Base-by-base conservation (phyloP, 768 basidiomycete species). In the Mycena latifolia region DNA sequence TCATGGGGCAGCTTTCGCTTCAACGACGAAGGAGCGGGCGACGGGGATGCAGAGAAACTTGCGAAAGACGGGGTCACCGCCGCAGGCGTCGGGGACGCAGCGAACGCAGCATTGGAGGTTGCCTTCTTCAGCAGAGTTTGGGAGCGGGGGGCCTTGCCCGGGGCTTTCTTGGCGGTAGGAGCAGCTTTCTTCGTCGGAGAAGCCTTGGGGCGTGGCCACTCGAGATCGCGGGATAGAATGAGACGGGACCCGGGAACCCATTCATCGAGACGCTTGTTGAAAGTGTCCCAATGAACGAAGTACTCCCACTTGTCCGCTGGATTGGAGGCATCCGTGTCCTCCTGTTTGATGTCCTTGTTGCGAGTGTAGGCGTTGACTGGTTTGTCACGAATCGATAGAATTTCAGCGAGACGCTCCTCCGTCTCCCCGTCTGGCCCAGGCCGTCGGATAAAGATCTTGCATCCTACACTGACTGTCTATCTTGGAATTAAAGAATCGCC, bases 211-310 rank as follows among this genome's bases (percentile, higher is more conserved):
- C 94, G 93, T 3, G 98, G 97, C 95, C 94, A 97, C 78, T 99
- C 96, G 69, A 99, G 86, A 74, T 98, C 96, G 69, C 91, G 86
- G 64, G 81, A 85, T 48, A 96, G 83, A 45, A 99, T 86, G 61
- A 99, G 86, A 43, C 97, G 89, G 1, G 93, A 91, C 18, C 93
- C 94, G 17, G 92, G 81, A 25, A 99, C 92, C 98, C 98, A 99
- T 59, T 98, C 98, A 76, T 99, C 98, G 43, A 99, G 84, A 67
- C 98, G 96, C 78, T 99, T 99, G 84, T 99, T 99, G 86, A 98
- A 99, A 69, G 94, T 89, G 72, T 98, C 95, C 91, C 97, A 99
- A 75, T 99, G 98, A 22, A 99, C 95, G 74, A 99, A 99, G 83
- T 90, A 99, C 77, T 99, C 96, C 77, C 88, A 87, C 72, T 92